A percentile compares a stretch with the other conserved stretches of the same genome.
phyloP scores from a whole-genome alignment of 163 green algal species.

The Dunaliella salina region DNA sequence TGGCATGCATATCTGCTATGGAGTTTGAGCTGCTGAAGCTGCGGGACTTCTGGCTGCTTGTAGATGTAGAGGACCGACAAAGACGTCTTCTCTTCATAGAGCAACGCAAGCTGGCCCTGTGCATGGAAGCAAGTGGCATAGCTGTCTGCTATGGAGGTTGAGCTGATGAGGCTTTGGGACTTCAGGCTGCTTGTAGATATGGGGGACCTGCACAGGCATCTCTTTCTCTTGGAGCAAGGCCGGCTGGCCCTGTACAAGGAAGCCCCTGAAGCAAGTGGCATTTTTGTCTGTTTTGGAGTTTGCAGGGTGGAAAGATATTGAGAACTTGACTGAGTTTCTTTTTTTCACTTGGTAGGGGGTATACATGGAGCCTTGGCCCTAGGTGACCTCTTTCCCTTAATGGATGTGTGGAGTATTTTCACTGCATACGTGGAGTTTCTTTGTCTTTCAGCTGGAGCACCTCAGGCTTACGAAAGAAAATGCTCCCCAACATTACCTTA shows the following conservation, averaged over 20 bases:
- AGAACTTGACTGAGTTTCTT: no score
- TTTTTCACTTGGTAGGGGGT: no score
- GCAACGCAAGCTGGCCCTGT: background rate
- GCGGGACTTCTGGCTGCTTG: slow-evolving; percentile 52
- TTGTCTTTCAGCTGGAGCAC: no score
- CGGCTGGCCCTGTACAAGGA: background rate
- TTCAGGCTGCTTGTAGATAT: slow-evolving; percentile 47
- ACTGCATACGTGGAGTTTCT: no score
- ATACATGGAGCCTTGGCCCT: no score
- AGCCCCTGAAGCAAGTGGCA: background rate
- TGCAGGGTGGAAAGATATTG: no score
- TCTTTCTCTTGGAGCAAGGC: background rate
- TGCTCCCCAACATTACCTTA: no score
- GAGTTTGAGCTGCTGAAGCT: slow-evolving; percentile 16
- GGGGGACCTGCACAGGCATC: slow-evolving; percentile 8
- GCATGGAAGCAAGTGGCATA: background rate
- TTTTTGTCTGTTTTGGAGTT: background rate
- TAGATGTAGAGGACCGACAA: slow-evolving; percentile 25
- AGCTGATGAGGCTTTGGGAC: slow-evolving; percentile 61
- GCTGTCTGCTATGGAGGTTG: slow-evolving; percentile 45
- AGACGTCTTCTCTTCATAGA: background rate
- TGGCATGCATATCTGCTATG: background rate
- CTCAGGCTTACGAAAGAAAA: no score
- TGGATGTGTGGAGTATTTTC: no score
- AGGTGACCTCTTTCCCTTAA: no score